Percentiles rank a stretch among this genome's conserved stretches.
Evolutionary conservation across 1,284 basidiomycete genomes (phyloP).

Genomic region (Coriolopsis trogii): DNA sequence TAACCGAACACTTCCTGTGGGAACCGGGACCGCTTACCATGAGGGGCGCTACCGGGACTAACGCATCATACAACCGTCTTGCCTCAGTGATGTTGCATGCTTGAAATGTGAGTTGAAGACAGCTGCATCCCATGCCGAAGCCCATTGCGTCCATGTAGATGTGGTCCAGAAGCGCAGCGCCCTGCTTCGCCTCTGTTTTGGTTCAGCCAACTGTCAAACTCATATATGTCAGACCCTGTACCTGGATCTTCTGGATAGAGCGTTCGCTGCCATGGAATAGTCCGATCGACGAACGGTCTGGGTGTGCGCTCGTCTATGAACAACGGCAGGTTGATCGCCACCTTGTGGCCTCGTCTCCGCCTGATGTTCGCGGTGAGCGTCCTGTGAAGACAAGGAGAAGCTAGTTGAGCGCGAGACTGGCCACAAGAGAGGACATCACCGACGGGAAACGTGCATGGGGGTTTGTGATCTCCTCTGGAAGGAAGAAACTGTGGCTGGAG

Average conservation of each 20-base stretch:
- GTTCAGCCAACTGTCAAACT: not conserved
- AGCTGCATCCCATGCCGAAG: slow-evolving; percentile 99
- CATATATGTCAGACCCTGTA: slow-evolving; percentile 33
- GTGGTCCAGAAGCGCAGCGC: slow-evolving; percentile 87
- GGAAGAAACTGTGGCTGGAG: slow-evolving; percentile 90
- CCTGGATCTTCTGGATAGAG: slow-evolving; percentile 84
- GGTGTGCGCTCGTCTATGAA: slow-evolving; percentile 90
- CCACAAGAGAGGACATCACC: slow-evolving; percentile 39
- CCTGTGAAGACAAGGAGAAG: slow-evolving; percentile 50
- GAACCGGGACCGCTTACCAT: slow-evolving; percentile 61
- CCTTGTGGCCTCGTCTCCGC: slow-evolving; percentile 87
- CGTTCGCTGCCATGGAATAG: slow-evolving; percentile 83
- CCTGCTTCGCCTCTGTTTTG: slow-evolving; percentile 77
- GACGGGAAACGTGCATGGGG: slow-evolving; percentile 97
- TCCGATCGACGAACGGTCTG: slow-evolving; percentile 87
- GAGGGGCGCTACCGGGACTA: slow-evolving; percentile 93
- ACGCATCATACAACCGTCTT: slow-evolving; percentile 90
- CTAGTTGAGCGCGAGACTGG: slow-evolving; percentile 21
- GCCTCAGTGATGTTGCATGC: slow-evolving; percentile 94
- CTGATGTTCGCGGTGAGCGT: slow-evolving; percentile 97
- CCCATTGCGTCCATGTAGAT: slow-evolving; percentile 99
- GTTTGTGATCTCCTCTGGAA: slow-evolving; percentile 96
- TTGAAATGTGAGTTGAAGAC: slow-evolving; percentile 97
- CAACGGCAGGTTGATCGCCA: slow-evolving; percentile 94
- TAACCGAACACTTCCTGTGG: slow-evolving; percentile 1